Percentiles rank a stretch among this genome's conserved stretches.
Conservation (phyloP, 176 grass and related monocot genomes). For the Aegilops tauschii region DNA sequence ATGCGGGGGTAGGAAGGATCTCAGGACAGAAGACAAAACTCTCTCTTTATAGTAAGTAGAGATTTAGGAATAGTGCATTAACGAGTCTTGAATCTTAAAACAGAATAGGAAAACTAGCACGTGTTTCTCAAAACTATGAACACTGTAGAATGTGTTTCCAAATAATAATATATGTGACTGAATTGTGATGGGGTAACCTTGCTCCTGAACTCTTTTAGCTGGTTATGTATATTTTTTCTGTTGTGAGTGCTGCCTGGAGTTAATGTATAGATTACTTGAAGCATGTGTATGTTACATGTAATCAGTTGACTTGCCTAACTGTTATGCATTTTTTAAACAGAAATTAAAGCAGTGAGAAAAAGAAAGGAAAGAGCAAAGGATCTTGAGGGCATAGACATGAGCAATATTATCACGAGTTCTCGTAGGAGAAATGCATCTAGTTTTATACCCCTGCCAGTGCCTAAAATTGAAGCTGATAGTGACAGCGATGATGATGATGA, state of each 20-base stretch:
- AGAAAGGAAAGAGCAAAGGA: constrained; percentile 96
- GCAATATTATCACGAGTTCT: constrained; percentile 92
- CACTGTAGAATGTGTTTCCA: neutral
- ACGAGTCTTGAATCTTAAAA: neutral
- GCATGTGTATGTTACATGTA: constrained; percentile 1
- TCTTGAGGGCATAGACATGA: constrained; percentile 93
- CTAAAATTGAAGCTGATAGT: constrained; percentile 54
- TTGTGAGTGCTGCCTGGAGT: neutral
- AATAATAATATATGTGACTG: neutral
- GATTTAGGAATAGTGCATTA: neutral
- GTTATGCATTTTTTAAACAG: constrained; percentile 43
- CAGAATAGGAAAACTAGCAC: neutral
- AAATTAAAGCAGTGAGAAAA: constrained; percentile 87
- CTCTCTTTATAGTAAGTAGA: no score
- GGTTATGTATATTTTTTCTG: neutral
- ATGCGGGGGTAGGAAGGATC: no score
- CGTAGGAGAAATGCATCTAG: constrained; percentile 62
- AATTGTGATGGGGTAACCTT: neutral
- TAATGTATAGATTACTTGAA: constrained; percentile 12
- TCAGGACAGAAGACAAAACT: no score
- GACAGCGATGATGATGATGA: constrained; percentile 25
- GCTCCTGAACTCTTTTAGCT: neutral
- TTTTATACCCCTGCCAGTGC: constrained; percentile 70
- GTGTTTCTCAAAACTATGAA: constrained; percentile 6
- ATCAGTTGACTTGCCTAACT: constrained; percentile 16